phyloP scores from a whole-genome alignment of 2,329 filamentous ascomycete genomes.

The Colletotrichum chrysophilum region DNA sequence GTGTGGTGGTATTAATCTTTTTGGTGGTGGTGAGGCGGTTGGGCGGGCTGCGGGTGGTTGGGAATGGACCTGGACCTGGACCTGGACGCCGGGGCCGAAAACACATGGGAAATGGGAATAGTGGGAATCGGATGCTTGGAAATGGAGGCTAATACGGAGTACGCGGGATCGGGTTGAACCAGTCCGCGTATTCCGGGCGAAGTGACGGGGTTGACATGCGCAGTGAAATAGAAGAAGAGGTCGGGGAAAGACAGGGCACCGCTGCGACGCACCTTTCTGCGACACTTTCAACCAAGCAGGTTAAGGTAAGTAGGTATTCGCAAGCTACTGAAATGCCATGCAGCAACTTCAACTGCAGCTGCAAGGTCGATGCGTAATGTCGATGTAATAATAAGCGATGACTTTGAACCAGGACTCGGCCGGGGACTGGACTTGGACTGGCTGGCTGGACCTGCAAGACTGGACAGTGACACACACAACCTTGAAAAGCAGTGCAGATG shows the following conservation, averaged over 20 bases:
- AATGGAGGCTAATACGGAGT: neutral
- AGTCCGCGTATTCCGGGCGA: slow-evolving; percentile 9
- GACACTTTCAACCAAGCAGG: neutral
- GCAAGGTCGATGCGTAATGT: neutral
- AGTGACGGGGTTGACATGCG: neutral
- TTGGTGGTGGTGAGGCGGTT: neutral
- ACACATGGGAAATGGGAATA: neutral
- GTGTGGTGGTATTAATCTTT: neutral
- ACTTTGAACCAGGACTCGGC: neutral
- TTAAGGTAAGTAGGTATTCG: neutral
- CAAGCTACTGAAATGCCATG: neutral
- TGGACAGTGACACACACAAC: neutral
- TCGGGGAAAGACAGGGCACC: neutral
- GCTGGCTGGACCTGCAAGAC: neutral
- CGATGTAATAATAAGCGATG: neutral
- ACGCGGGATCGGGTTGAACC: slow-evolving; percentile 9
- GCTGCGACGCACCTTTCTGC: neutral
- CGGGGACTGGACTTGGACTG: neutral
- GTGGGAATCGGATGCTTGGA: neutral
- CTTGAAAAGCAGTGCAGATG: neutral
- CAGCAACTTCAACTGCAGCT: neutral
- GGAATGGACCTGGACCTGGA: neutral
- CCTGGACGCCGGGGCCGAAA: neutral
- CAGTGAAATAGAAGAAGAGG: neutral
- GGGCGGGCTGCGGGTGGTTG: slow-evolving; percentile 10